Percentiles rank a stretch among this genome's conserved stretches.
Conservation (phyloP, 1,139 yeast genomes). For the Ogataea hybrid region DNA sequence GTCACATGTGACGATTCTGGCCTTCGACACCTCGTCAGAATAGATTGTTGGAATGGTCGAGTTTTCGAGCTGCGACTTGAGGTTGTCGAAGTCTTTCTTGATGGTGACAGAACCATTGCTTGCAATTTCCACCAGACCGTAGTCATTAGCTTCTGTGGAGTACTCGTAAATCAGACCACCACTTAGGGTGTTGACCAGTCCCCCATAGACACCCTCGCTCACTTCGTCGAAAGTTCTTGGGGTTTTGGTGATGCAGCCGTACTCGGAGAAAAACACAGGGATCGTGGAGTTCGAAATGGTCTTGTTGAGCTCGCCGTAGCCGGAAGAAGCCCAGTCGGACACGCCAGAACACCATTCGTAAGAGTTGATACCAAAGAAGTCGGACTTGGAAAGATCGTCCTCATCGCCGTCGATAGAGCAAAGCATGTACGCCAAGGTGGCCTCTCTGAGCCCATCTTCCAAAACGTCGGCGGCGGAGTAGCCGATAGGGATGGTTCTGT, state of each 20-base stretch:
- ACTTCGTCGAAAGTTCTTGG: conserved; percentile 75
- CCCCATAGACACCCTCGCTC: conserved; percentile 54
- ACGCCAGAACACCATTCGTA: conserved; percentile 90
- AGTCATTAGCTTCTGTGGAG: conserved; percentile 59
- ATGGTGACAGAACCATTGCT: conserved; percentile 35
- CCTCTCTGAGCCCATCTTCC: conserved; percentile 52
- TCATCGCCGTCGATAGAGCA: conserved; percentile 60
- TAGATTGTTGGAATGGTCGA: conserved; percentile 38
- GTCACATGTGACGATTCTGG: conserved; percentile 51
- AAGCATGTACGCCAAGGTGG: conserved; percentile 78
- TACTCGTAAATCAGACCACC: conserved; percentile 83
- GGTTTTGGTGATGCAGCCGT: conserved; percentile 61
- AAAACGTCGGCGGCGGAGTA: conserved; percentile 89
- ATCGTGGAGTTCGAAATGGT: conserved; percentile 64
- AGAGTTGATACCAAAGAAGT: conserved; percentile 88
- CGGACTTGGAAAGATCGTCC: conserved; percentile 64
- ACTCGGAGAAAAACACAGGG: conserved; percentile 86
- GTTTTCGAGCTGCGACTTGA: conserved; percentile 44
- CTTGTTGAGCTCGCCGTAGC: conserved; percentile 60
- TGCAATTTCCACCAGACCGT: conserved; percentile 63
- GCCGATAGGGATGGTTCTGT: conserved; percentile 84
- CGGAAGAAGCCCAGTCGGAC: conserved; percentile 63
- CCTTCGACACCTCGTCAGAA: conserved; percentile 39
- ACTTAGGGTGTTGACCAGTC: conserved; percentile 54
- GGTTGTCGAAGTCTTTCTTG: conserved; percentile 54